Evolutionary conservation across 345 rosid genomes (phyloP), one percentile per base, ranked within the genome.

Genomic region (Dipteronia dyeriana): DNA sequence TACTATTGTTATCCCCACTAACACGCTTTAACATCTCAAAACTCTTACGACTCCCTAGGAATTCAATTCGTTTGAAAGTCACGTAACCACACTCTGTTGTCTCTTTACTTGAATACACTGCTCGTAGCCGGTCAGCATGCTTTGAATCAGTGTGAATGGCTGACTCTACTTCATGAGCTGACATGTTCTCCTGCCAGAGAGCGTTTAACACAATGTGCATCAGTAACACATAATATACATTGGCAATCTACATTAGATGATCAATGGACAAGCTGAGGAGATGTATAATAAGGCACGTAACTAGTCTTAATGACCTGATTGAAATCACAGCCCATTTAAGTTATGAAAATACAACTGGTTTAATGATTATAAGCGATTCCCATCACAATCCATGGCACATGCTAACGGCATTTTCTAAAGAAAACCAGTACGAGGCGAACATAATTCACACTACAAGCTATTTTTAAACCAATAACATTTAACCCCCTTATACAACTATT

Each of bases 141-240:
- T 94, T 86, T 0, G 97, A 95, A 76, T 93, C 97, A 0, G 97
- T 91, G 85, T 95, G 98, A 77, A 93, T 91, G 1, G 95, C 96
- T 39, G 79, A 87, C 78, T 87, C 91, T 79, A 92, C 60, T 87
- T 93, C 99, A 51, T 86, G 70, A 62, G 76, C 80, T 14, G 87
- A 79, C 91, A 95, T 88, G 81, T 85, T 90, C 85, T 91, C 98
- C 97, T 95, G 86, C 64, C 63, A 53, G 57, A 65, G 14, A 54
- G 11, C 22, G 41, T 56, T 34, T 8, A 31, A 80, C 17, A 13
- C 39, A 39, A 45, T 45, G 49, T 2, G 9, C 16, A 2, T 13
- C 16, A 8, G 45, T 34, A 34, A 34, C 38, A 34, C 38, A 34
- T 34, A 34, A 34, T 34, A 34, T 34, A 34, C 38, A 34, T 34